Evolutionary conservation across 306 rosid species (phyloP), one percentile per base, ranked within the genome.

Genomic region (Neltuma alba): DNA sequence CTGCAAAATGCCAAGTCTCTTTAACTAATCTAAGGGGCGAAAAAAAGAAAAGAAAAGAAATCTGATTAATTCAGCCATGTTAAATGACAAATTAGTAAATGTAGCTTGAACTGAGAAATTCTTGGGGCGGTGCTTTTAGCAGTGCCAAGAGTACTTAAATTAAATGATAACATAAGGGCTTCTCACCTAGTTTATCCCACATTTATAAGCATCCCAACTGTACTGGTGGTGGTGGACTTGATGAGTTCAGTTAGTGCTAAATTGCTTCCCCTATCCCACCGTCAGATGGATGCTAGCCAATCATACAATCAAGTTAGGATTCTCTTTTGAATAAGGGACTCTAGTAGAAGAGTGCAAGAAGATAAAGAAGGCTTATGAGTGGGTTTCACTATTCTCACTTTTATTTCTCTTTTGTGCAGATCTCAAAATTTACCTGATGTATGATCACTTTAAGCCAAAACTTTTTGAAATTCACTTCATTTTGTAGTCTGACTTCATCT

Each of bases 401-500:
- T 0, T 55, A 23, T 23, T 10, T 57, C 63, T 57, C 33, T 57
- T 55, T 21, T 11, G 16, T 11, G 63, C 63, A 25, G 15, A 11
- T 23, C 16, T 54, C 61, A 54, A 2, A 54, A 54, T 21, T 50
- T 21, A 21, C 61, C 0, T 21, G 61, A 9, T 2, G 1, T 16
- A 36, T 52, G 23, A 36, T 50, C 40, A 33, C 57, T 37, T 37
- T 50, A 48, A 52, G 34, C n/a, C 33, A 36, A 73, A 52, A 67
- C n/a, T n/a, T 50, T 50, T 67, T 27, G 57, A 5, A 52, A 50
- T 74, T 52, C 27, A 67, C 81, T 67, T 48, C 57, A 18, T 52
- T 34, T 14, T 38, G 67, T 27, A 36, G 20, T 18, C 15, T 23
- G 18, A 47, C 42, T 30, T 58, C 21, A 80, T 63, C 33, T 9